Conservation (phyloP, 129 eudicot genomes). For the Pulicaria dysenterica region DNA sequence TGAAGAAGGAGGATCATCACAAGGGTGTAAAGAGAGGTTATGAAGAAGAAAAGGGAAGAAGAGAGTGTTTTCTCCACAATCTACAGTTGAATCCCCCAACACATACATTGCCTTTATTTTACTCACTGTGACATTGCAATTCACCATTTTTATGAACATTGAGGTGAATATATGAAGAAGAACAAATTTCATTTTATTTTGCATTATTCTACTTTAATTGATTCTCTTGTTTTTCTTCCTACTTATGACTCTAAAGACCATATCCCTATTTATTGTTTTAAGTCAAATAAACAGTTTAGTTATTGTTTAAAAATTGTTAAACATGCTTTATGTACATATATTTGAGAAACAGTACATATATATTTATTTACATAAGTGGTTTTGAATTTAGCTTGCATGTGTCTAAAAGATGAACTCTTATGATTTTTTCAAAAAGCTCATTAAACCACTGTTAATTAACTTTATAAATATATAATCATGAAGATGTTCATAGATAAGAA, state of each 20-base stretch:
- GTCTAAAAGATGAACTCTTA: too few species aligned
- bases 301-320: constrained; percentile 5
- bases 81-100: constrained; percentile 72
- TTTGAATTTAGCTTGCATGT: too few species aligned
- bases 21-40: constrained; percentile 58
- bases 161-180: constrained; percentile 28
- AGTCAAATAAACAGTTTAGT: neutral
- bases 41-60: constrained; percentile 50
- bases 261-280: constrained; percentile 18
- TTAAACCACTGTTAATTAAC: too few species aligned
- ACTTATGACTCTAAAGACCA: neutral
- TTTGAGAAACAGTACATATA: neutral
- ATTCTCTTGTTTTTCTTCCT: neutral
- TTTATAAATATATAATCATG: too few species aligned
- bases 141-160: constrained; percentile 14
- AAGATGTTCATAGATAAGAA: neutral
- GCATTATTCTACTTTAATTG: constrained; percentile 5
- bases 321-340: neutral
- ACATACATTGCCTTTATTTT: constrained; percentile 51
- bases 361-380: neutral
- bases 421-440: too few species aligned
- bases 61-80: constrained; percentile 73
- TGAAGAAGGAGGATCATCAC: constrained; percentile 56
- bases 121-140: constrained; percentile 15
- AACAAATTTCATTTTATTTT: constrained; percentile 22